A percentile compares a stretch with the other conserved stretches of the same genome.
These are phyloP conservation scores for Acacia acuminata DNA, from an alignment of 306 rosid genomes.

Conservation along the genomic window DNA sequence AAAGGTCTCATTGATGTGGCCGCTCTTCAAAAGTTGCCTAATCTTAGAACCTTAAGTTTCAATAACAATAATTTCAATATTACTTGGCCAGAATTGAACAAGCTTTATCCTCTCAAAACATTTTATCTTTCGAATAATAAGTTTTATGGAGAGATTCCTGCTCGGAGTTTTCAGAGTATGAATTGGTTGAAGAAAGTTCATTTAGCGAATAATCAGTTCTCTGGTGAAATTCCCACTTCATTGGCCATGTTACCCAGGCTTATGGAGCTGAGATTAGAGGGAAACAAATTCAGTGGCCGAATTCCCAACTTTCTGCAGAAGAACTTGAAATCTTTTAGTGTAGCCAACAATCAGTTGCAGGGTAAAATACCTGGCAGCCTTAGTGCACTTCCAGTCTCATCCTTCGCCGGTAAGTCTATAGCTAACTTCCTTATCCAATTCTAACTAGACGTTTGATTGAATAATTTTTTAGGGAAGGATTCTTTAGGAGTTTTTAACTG, in stretches of 20 bases:
- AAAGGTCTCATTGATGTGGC: slow-evolving; percentile 58
- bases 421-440: not conserved
- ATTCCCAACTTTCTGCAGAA: slow-evolving; percentile 47
- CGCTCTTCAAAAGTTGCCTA: slow-evolving; percentile 44
- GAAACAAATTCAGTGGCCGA: slow-evolving; percentile 59
- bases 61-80: slow-evolving; percentile 59
- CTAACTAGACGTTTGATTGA: not conserved
- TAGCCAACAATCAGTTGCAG: slow-evolving; percentile 58
- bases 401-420: slow-evolving; percentile 58
- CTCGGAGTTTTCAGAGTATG: slow-evolving; percentile 46
- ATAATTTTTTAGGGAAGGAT: not conserved
- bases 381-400: slow-evolving; percentile 16
- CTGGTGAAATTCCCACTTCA: slow-evolving; percentile 62
- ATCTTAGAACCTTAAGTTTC: slow-evolving; percentile 61
- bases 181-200: slow-evolving; percentile 64
- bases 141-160: slow-evolving; percentile 64
- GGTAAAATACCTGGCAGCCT: slow-evolving; percentile 61
- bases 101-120: slow-evolving; percentile 49
- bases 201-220: slow-evolving; percentile 58
- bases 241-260: slow-evolving; percentile 48
- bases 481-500: not conserved
- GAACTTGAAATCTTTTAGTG: slow-evolving; percentile 39
- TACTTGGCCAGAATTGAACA: slow-evolving; percentile 49
- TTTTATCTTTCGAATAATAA: slow-evolving; percentile 58
- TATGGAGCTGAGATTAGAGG: slow-evolving; percentile 57